phyloP scores from a whole-genome alignment of 2,329 filamentous ascomycete genomes.

The Trichoderma atroviride region DNA sequence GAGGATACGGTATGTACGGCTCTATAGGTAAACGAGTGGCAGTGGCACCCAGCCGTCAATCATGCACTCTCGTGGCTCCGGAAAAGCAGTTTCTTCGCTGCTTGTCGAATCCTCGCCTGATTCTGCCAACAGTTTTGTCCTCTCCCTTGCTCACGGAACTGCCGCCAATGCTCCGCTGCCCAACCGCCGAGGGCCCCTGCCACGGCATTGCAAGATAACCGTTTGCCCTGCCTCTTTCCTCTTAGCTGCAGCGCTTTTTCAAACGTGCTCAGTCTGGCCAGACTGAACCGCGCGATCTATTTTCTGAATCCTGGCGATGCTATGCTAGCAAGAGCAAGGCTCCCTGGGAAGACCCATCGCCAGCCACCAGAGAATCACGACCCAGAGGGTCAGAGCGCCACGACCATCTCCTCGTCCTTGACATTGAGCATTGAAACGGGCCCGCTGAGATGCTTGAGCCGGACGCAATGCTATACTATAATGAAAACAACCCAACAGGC shows the following conservation, averaged over 20 bases:
- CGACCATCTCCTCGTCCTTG: conserved; percentile 9
- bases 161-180: conserved; percentile 23
- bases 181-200: conserved; percentile 14
- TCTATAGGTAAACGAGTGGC: neutral
- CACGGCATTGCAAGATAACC: neutral
- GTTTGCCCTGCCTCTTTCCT: neutral
- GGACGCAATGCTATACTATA: neutral
- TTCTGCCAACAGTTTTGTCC: neutral
- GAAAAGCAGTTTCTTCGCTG: conserved; percentile 5
- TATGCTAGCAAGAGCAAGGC: conserved; percentile 3
- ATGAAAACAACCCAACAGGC: neutral
- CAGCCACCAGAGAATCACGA: conserved; percentile 20
- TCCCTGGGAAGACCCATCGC: conserved; percentile 8
- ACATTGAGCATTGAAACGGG: neutral
- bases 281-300: conserved; percentile 11
- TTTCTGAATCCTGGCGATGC: conserved; percentile 2
- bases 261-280: conserved; percentile 10
- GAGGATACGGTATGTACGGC: neutral
- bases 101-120: conserved; percentile 5
- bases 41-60: neutral
- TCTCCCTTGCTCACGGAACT: conserved; percentile 9
- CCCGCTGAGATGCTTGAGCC: conserved; percentile 11
- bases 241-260: conserved; percentile 22
- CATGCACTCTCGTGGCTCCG: conserved; percentile 19
- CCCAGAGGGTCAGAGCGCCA: conserved; percentile 11